Evolutionary conservation across 2,329 filamentous ascomycete genomes (phyloP), one percentile per base, ranked within the genome.

Genomic region (Clathrospora elynae): DNA sequence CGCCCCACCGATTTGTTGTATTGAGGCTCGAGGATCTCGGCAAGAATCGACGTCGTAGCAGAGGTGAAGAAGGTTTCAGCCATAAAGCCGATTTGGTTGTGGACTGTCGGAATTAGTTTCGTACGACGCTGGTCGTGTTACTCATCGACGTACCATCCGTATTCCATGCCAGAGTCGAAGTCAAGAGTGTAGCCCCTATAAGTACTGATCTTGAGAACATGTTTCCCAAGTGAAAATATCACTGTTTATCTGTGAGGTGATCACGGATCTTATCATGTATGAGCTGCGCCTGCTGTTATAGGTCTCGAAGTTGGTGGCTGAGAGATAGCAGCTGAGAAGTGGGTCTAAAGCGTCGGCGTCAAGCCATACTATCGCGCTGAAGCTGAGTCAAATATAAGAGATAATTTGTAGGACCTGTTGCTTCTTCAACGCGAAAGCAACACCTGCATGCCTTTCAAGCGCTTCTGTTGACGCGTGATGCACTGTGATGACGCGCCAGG

Each of bases 1-100:
- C 59, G 58, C 5, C 71, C 71, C 20, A 73, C 66, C 1, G 68
- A 71, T 25, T 64, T 61, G 40, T 70, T 66, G 45, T 72, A 73
- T 45, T 69, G 52, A 1, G 70, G 68, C 42, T 71, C 68, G 36
- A 73, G 68, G 29, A 73, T 64, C 5, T 67, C 32, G 6, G 53
- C 44, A 5, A 73, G 55, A 20, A 70, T 40, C 2, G 59, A 58
- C 5, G 53, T 56, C 0, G 71, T 69, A 26, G 63, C 42, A 3
- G 65, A 54, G 1, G 53, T 59, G 24, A 73, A 59, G 42, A 72
- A 68, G 5, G 57, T 55, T 37, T 72, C 70, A 22, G 68, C 69
- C 54, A 68, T 63, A 57, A 69, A 70, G 31, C 68, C 71, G 33
- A 73, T 70, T 34, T 73, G 71, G 31, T 72, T 71, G 46, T 73